Conservation (phyloP, 768 basidiomycete genomes). For the Tricholoma hemisulphureum region DNA sequence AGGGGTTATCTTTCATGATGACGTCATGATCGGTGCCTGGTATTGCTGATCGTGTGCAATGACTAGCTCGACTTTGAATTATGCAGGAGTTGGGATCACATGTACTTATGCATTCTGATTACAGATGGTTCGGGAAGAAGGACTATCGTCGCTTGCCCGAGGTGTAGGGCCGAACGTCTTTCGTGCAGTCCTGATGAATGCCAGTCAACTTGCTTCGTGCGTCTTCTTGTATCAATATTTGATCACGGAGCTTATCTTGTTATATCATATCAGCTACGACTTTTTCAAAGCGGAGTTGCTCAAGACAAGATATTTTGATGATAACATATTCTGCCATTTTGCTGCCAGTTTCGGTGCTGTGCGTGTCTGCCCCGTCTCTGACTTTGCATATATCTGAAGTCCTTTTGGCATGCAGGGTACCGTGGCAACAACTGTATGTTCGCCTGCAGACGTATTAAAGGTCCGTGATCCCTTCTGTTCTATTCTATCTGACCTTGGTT, state of each 20-base stretch:
- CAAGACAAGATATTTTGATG: slow-evolving; percentile 67
- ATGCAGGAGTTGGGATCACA: neutral
- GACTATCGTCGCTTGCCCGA: slow-evolving; percentile 67
- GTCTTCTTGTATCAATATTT: slow-evolving; percentile 25
- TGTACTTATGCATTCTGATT: slow-evolving; percentile 5
- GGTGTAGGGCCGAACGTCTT: slow-evolving; percentile 86
- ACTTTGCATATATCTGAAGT: neutral
- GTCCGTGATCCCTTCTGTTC: slow-evolving; percentile 20
- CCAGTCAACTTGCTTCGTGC: slow-evolving; percentile 86
- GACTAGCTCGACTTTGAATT: neutral
- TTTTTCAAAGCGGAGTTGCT: slow-evolving; percentile 86
- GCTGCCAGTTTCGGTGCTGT: slow-evolving; percentile 86
- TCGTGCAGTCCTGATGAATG: slow-evolving; percentile 86
- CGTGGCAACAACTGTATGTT: slow-evolving; percentile 86
- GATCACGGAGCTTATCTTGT: neutral
- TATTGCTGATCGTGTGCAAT: slow-evolving; percentile 15
- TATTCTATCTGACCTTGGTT: neutral
- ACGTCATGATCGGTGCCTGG: slow-evolving; percentile 16
- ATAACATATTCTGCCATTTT: slow-evolving; percentile 83
- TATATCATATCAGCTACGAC: slow-evolving; percentile 60
- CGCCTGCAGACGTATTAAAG: slow-evolving; percentile 86
- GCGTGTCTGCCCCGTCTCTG: slow-evolving; percentile 24
- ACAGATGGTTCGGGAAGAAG: slow-evolving; percentile 89
- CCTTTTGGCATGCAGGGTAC: slow-evolving; percentile 53
- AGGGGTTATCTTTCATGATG: slow-evolving; percentile 6